These are phyloP conservation scores for Metschnikowia chrysomelidarum DNA, from an alignment of 805 yeast species.

Conservation along the genomic window DNA sequence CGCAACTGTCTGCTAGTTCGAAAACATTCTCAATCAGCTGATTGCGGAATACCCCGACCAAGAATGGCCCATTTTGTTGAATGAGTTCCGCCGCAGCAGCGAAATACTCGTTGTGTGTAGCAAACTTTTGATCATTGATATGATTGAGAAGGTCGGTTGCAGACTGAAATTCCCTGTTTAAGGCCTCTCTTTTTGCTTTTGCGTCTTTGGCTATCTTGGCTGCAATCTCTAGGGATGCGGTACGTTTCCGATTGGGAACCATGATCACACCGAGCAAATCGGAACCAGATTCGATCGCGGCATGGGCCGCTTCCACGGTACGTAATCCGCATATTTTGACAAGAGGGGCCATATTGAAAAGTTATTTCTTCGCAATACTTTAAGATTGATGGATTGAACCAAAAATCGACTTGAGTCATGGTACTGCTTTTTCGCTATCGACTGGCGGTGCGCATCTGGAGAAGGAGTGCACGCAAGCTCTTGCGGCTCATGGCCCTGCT, in stretches of 20 bases:
- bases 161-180: slow-evolving; percentile 19
- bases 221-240: slow-evolving; percentile 45
- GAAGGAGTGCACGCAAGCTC: no score
- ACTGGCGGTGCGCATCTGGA: no score
- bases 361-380: not conserved
- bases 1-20: slow-evolving; percentile 38
- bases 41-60: slow-evolving; percentile 90
- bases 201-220: slow-evolving; percentile 28
- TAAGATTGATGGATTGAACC: no score
- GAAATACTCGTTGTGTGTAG: slow-evolving; percentile 29
- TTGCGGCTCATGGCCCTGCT: no score
- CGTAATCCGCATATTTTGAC: slow-evolving; percentile 86
- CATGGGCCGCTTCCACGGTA: slow-evolving; percentile 62
- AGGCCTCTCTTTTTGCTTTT: slow-evolving; percentile 20
- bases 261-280: slow-evolving; percentile 79
- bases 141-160: slow-evolving; percentile 18
- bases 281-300: slow-evolving; percentile 71
- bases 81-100: slow-evolving; percentile 22
- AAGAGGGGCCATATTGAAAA: slow-evolving; percentile 28
- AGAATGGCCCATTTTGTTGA: slow-evolving; percentile 54
- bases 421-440: no score
- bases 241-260: slow-evolving; percentile 79
- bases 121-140: slow-evolving; percentile 15
- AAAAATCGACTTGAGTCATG: no score
- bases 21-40: slow-evolving; percentile 67